Conservation (phyloP, 805 yeast genomes). For the Limtongia smithiae region DNA sequence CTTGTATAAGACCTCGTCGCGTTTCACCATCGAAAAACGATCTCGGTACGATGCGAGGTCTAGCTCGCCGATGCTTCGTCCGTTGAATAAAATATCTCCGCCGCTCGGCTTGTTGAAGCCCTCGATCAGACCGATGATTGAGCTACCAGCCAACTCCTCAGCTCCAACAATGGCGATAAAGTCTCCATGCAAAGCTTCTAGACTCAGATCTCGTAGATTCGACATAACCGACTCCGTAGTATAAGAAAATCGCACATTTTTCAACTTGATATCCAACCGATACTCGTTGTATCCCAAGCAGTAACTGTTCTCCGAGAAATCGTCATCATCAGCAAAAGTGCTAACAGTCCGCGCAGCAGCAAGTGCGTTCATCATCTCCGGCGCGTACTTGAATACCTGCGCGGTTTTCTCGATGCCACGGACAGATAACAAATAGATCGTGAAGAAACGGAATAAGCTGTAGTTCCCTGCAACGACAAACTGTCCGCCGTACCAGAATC, state of each 20-base stretch:
- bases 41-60: constrained; percentile 52
- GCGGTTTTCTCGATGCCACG: constrained; percentile 43
- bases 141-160: constrained; percentile 62
- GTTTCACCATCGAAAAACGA: constrained; percentile 57
- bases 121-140: constrained; percentile 53
- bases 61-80: constrained; percentile 46
- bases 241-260: constrained; percentile 36
- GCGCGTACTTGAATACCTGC: constrained; percentile 34
- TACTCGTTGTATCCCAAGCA: no score
- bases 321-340: constrained; percentile 30
- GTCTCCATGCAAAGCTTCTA: constrained; percentile 49
- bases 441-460: constrained; percentile 38
- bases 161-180: constrained; percentile 67
- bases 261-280: constrained; percentile 54
- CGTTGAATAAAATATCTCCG: constrained; percentile 53
- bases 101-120: constrained; percentile 49
- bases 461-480: constrained; percentile 36
- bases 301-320: not conserved
- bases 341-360: constrained; percentile 35
- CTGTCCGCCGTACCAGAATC: constrained; percentile 44
- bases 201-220: constrained; percentile 50
- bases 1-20: constrained; percentile 56
- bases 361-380: constrained; percentile 37
- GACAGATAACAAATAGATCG: constrained; percentile 43
- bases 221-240: constrained; percentile 35